Evolutionary conservation across 2,329 filamentous ascomycete species (phyloP).

Genomic region (Plectosphaerella sp.): DNA sequence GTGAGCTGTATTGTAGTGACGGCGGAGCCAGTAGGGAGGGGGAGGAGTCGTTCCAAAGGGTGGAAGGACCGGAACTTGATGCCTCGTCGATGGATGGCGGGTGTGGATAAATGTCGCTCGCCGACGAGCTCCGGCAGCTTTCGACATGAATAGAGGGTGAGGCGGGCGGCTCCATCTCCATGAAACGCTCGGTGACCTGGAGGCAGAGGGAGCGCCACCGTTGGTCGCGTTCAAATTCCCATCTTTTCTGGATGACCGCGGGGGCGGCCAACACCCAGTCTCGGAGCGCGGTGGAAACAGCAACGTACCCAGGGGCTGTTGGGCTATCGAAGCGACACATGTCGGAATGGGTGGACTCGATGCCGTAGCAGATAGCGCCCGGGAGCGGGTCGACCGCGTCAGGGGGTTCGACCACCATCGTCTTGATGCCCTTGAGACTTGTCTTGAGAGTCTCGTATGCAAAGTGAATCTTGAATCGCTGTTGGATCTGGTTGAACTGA

Average conservation of each 20-base stretch:
- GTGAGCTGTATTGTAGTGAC: too few relatives aligned
- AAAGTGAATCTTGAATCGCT: slow-evolving; percentile 69
- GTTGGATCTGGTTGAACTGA: slow-evolving; percentile 67
- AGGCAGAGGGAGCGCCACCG: slow-evolving; percentile 35
- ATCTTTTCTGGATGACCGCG: slow-evolving; percentile 48
- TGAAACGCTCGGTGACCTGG: slow-evolving; percentile 40
- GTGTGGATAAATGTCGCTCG: too few relatives aligned
- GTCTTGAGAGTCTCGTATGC: slow-evolving; percentile 72
- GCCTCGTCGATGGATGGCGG: too few relatives aligned
- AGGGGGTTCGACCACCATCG: slow-evolving; percentile 63
- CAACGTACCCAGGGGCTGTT: slow-evolving; percentile 60
- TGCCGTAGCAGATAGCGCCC: slow-evolving; percentile 69
- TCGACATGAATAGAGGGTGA: too few relatives aligned
- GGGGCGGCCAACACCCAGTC: slow-evolving; percentile 53
- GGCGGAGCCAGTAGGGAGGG: too few relatives aligned
- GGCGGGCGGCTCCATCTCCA: too few relatives aligned
- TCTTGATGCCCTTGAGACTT: slow-evolving; percentile 58
- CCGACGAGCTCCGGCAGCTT: too few relatives aligned
- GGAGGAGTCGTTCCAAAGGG: too few relatives aligned
- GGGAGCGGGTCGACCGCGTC: slow-evolving; percentile 67
- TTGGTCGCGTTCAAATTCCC: slow-evolving; percentile 56
- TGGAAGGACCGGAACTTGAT: too few relatives aligned
- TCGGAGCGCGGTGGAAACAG: slow-evolving; percentile 41
- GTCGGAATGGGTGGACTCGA: slow-evolving; percentile 65
- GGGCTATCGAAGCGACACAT: slow-evolving; percentile 70